Conservation (phyloP, 805 yeast genomes). For the Metschnikowia bowlesiae region DNA sequence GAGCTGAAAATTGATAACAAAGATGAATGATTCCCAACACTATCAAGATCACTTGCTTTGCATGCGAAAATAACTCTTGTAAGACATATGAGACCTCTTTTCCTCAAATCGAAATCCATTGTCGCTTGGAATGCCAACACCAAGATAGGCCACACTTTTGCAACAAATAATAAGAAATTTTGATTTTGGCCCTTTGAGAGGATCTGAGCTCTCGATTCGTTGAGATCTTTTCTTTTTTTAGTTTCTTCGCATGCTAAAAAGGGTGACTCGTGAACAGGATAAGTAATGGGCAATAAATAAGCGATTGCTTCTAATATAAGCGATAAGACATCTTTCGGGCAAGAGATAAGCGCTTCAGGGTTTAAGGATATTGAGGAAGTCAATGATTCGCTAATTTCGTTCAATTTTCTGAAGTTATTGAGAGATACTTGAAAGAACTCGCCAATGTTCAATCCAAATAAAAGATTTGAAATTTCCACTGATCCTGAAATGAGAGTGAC, state of each 20-base stretch:
- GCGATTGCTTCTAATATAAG: conserved; percentile 54
- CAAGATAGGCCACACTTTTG: conserved; percentile 47
- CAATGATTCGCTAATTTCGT: not conserved
- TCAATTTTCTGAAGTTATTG: conserved; percentile 42
- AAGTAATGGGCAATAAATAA: conserved; percentile 50
- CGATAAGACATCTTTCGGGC: conserved; percentile 61
- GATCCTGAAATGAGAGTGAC: conserved; percentile 40
- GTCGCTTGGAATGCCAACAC: conserved; percentile 67
- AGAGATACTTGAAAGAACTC: conserved; percentile 46
- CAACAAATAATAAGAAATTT: conserved; percentile 34
- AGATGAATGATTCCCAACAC: conserved; percentile 28
- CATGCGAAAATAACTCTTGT: conserved; percentile 47
- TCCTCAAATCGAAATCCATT: conserved; percentile 61
- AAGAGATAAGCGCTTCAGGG: conserved; percentile 68
- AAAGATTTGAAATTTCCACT: conserved; percentile 37
- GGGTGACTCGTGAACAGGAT: conserved; percentile 27
- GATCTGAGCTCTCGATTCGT: conserved; percentile 29
- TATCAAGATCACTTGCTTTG: conserved; percentile 24
- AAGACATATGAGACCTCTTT: conserved; percentile 50
- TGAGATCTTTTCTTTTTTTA: conserved; percentile 23
- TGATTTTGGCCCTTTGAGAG: conserved; percentile 19
- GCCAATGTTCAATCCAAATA: conserved; percentile 49
- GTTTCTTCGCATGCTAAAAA: conserved; percentile 20
- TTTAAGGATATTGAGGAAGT: conserved; percentile 27
- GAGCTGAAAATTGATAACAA: conserved; percentile 55